These are phyloP conservation scores for Lathyrus tuberosus DNA, from an alignment of 306 rosid species.

Conservation along the genomic window DNA sequence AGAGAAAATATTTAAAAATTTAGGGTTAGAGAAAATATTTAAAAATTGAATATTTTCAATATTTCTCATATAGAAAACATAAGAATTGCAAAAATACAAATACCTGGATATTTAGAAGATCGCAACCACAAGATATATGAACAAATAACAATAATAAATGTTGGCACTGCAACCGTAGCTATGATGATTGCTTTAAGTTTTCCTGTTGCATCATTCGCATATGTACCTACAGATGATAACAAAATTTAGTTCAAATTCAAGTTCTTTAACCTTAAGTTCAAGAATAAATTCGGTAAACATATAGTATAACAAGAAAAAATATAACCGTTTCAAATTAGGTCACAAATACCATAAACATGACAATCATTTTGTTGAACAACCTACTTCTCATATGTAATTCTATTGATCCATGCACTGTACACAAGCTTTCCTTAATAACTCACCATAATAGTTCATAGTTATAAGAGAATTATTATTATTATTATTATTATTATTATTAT, in stretches of 20 bases:
- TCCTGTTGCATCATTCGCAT: neutral
- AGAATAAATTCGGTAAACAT: neutral
- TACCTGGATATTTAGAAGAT: constrained; percentile 22
- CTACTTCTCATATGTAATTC: neutral
- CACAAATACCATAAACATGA: constrained; percentile 44
- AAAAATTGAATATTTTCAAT: neutral
- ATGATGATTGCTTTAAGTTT: neutral
- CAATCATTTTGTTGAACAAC: constrained; percentile 7
- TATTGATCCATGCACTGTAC: neutral
- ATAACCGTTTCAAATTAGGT: constrained; percentile 33
- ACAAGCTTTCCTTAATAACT: constrained; percentile 6
- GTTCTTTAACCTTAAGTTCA: neutral
- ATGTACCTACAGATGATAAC: neutral
- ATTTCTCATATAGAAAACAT: no score
- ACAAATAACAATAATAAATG: neutral
- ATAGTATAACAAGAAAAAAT: no score
- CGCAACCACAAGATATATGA: constrained; percentile 33
- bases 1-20: neutral
- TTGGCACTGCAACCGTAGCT: constrained; percentile 20
- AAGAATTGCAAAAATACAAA: neutral
- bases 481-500: no score
- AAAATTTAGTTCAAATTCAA: neutral
- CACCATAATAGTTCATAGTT: neutral
- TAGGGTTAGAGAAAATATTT: neutral
- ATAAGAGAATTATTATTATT: no score